phyloP scores from a whole-genome alignment of 306 rosid genomes.

The Cucurbita moschata region DNA sequence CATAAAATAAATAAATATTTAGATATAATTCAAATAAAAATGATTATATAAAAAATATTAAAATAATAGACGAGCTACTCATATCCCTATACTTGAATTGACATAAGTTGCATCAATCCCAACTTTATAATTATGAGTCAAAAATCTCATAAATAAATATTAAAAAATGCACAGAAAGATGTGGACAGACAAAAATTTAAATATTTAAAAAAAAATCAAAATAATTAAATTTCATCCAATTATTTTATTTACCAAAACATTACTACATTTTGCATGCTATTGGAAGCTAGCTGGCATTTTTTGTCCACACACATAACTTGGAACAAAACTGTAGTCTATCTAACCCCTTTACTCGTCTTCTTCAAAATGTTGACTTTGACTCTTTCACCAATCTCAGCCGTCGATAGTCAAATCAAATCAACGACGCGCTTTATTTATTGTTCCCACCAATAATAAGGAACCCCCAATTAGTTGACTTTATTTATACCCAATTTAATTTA shows the following conservation, averaged over 20 bases:
- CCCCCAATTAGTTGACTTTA: not conserved
- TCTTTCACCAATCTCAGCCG: not conserved
- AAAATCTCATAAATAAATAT: no score
- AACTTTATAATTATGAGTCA: no score
- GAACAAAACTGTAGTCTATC: not conserved
- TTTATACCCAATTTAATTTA: not conserved
- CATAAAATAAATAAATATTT: no score
- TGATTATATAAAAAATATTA: no score
- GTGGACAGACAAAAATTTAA: not conserved
- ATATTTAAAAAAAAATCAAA: not conserved
- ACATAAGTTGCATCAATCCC: not conserved
- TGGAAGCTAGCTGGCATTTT: not conserved
- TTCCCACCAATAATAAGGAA: not conserved
- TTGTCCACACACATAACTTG: not conserved
- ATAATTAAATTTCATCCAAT: not conserved
- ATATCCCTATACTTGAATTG: not conserved
- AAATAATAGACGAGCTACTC: not conserved
- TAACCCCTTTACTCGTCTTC: not conserved
- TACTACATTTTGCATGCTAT: not conserved
- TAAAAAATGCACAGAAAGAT: not conserved
- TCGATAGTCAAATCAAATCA: not conserved
- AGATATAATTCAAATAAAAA: no score
- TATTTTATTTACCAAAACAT: not conserved
- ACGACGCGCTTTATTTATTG: not conserved
- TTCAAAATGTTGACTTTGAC: not conserved